Conservation (phyloP, 257 asterid genomes). For the Voacanga thouarsii region DNA sequence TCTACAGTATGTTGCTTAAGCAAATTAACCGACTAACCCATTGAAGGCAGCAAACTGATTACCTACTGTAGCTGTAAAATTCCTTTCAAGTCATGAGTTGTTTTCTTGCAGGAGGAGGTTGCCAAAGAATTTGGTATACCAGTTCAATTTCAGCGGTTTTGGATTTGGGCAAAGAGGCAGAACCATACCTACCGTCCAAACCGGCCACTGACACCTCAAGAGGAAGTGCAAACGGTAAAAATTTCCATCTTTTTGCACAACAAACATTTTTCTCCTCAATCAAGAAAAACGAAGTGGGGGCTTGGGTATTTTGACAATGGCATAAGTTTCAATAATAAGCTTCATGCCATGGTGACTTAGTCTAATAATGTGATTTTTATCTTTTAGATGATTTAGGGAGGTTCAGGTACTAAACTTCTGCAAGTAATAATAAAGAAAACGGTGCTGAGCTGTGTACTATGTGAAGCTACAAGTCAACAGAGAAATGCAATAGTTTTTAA, state of each 20-base stretch:
- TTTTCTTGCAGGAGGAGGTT: conserved; percentile 73
- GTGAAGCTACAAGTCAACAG: not conserved
- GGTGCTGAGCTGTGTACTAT: not conserved
- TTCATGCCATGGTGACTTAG: too few species aligned
- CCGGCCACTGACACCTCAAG: conserved; percentile 87
- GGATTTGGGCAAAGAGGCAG: conserved; percentile 98
- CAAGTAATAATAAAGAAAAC: not conserved
- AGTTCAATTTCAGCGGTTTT: conserved; percentile 84
- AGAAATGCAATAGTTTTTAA: not conserved
- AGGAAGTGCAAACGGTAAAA: conserved; percentile 77
- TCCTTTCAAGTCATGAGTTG: conserved; percentile 3
- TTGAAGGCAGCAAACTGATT: not conserved
- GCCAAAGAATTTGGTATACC: conserved; percentile 87
- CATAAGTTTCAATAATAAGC: too few species aligned
- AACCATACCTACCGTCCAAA: conserved; percentile 97
- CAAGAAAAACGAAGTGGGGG: not conserved
- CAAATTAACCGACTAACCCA: not conserved
- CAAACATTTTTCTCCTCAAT: not conserved
- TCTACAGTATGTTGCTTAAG: not conserved
- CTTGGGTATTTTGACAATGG: too few species aligned
- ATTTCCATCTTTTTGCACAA: not conserved
- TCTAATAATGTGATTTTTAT: too few species aligned
- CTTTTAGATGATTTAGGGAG: not conserved
- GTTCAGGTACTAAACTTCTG: too few species aligned
- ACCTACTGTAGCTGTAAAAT: not conserved